Percentiles rank a stretch among this genome's conserved stretches.
phyloP scores from a whole-genome alignment of 305 asterid genomes.

The Fraxinus sp. region DNA sequence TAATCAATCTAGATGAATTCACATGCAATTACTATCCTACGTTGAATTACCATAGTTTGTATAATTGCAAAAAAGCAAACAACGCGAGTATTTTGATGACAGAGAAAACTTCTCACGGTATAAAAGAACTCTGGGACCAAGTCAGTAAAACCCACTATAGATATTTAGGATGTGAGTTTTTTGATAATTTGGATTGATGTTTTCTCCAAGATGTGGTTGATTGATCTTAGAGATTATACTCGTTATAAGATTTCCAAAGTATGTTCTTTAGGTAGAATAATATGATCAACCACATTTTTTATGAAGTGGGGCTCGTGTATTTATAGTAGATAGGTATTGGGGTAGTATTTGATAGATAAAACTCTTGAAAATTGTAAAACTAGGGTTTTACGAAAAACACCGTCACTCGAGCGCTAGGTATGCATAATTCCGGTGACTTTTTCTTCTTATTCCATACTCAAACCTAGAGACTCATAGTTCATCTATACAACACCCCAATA shows the following conservation, averaged over 20 bases:
- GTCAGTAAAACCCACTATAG: not conserved
- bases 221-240: not conserved
- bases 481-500: too few relatives aligned
- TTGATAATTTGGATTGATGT: not conserved
- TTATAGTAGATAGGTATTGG: not conserved
- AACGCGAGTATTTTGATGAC: too few relatives aligned
- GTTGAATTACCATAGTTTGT: too few relatives aligned
- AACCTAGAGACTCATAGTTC: too few relatives aligned
- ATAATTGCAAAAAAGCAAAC: too few relatives aligned
- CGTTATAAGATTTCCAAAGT: not conserved
- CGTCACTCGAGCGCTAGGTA: not conserved
- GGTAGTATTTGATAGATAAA: not conserved
- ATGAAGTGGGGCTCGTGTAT: not conserved
- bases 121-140: too few relatives aligned
- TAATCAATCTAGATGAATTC: not conserved
- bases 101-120: too few relatives aligned
- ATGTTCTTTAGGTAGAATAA: not conserved
- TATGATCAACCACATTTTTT: too few relatives aligned
- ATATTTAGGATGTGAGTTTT: not conserved
- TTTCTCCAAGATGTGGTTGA: not conserved
- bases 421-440: too few relatives aligned
- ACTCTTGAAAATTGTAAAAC: not conserved
- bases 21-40: too few relatives aligned
- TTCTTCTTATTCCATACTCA: too few relatives aligned
- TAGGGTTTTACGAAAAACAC: not conserved